Conservation (phyloP, 768 basidiomycete genomes). For the Boletus huronensis region DNA sequence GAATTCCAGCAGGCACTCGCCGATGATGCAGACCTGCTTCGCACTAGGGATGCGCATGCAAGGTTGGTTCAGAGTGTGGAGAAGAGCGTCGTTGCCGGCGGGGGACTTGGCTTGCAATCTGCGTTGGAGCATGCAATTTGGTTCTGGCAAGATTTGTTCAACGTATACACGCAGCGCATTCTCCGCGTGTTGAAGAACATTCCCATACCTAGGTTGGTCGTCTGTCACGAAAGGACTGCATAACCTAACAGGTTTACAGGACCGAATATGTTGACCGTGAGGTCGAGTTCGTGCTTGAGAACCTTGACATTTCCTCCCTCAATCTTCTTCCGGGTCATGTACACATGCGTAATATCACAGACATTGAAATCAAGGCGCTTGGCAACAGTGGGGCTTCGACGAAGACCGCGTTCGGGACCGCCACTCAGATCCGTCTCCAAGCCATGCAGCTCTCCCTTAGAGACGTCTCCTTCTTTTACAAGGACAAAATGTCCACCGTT, state of each 20-base stretch:
- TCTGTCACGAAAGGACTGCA: not conserved
- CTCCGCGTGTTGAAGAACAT: conserved; percentile 52
- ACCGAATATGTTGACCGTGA: conserved; percentile 69
- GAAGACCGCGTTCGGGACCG: conserved; percentile 53
- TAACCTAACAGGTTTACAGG: conserved; percentile 32
- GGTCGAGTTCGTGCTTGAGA: conserved; percentile 71
- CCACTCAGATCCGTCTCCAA: conserved; percentile 63
- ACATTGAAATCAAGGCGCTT: conserved; percentile 50
- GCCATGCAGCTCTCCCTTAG: conserved; percentile 60
- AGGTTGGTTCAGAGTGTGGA: conserved; percentile 50
- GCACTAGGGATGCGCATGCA: conserved; percentile 45
- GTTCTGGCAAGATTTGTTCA: conserved; percentile 82
- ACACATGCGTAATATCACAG: conserved; percentile 69
- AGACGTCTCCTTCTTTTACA: conserved; percentile 74
- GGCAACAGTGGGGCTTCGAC: conserved; percentile 30
- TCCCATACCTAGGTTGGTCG: conserved; percentile 62
- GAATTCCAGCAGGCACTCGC: conserved; percentile 45
- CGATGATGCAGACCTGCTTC: conserved; percentile 48
- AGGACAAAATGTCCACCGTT: conserved; percentile 53
- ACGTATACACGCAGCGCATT: conserved; percentile 67
- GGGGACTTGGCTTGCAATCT: conserved; percentile 43
- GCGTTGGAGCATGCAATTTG: conserved; percentile 62
- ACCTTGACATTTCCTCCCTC: conserved; percentile 66
- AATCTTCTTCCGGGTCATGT: conserved; percentile 66
- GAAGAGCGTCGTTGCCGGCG: conserved; percentile 37